Evolutionary conservation across 208 protist genomes (phyloP), one percentile per base, ranked within the genome.

Genomic region (Naegleria lovaniensis): DNA sequence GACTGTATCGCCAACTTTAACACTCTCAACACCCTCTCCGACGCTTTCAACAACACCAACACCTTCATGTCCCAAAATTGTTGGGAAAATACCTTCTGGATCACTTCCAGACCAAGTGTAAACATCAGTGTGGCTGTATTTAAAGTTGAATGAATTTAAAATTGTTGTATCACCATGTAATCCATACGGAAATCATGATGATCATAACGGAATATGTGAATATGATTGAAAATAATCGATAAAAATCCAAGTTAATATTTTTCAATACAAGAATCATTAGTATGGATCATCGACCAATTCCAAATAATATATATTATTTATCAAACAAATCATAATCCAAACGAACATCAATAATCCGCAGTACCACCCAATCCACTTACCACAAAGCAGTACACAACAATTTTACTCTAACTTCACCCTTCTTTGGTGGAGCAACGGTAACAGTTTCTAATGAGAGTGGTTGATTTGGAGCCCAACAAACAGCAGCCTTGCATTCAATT

Each of bases 61-160:
- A 19, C 39, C 39, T 19, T 89, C 85, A 7, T 89, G 11, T 15
- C 85, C 85, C 41, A 67, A 29, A 29, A 89, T 67, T 40, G 19
- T 22, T 41, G 85, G 85, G 59, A 89, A 89, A 95, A 95, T 40
- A 58, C 96, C 96, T 91, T 97, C 93, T 52, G 92, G 90, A 86
- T 95, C 93, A 25, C 93, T 90, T 67, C 95, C 95, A 84, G 88
- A 90, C 40, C 93, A 90, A 5, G 96, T 97, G 92, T 98, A 98
- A 15, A 90, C 91, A 93, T 98, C 96, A 3, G 96, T 98, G 91
- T 98, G 96, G 91, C 96, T 97, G 11, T 96, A 92, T 79, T 92
- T 95, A 33, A 92, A n/a, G n/a, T n/a, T n/a, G n/a, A n/a, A n/a
- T n/a, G n/a, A n/a, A n/a, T n/a, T n/a, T n/a, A n/a, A n/a, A n/a